Base-by-base conservation (phyloP, 148 eudicot species). In the Amaranthus cruentus region DNA sequence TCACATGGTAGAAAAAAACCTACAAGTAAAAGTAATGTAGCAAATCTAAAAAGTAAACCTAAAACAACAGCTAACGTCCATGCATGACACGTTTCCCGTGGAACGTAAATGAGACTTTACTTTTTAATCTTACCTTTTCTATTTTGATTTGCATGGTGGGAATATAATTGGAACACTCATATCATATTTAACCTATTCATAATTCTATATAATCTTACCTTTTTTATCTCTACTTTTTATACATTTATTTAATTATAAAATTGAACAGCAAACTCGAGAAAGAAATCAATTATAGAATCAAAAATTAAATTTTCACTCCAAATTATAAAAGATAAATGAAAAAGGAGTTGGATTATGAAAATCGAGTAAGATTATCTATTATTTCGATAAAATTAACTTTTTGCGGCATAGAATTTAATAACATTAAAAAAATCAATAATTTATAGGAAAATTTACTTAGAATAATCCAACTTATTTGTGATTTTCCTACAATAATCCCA, bases 201-300 rank as follows among this genome's bases (percentile, higher is more conserved):
- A 18, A 4, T 64, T 75, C 18, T 18, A 18, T 18, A 18, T 18
- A 18, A 18, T 18, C 18, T 71, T 18, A 11, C 51, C 58, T 67
- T 82, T 82, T 80, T 79, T 0, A 28, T 79, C 85, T 75, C 89
- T 69, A 18, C 90, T 87, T 87, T 87, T 84, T 2, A 82, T 71
- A 77, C 58, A 53, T 38, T 28, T 28, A 0, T 28, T 28, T 28
- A 28, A 28, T 28, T 28, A 28, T 28, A 28, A 28, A 28, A 28
- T 57, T 42, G 6, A 46, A 68, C 62, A 79, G 46, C 50, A 61
- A 14, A 62, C 18, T 53, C 62, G 11, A 57, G 57, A 70, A 66
- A 63, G 13, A 66, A 73, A 73, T 55, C 69, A 66, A 66, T 66
- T n/a, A 55, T 28, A 85, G 47, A 51, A 75, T 28, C 49, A 56